Conservation (phyloP, 495 filamentous ascomycete genomes). For the Lophiostoma macrostomum region DNA sequence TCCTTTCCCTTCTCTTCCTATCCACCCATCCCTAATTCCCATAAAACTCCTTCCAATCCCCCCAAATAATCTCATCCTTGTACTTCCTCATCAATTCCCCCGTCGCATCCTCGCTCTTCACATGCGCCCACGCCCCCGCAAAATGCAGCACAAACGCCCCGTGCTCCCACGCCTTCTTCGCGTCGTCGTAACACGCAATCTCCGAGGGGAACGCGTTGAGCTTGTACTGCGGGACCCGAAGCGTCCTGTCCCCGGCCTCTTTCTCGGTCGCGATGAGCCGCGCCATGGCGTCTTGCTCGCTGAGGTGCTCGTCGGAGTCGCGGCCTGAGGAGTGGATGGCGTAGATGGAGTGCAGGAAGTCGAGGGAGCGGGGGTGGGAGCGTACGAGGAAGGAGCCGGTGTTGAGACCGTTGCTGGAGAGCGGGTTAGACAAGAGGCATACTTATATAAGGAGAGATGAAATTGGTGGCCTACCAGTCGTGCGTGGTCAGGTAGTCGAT, state of each 20-base stretch:
- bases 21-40: no score
- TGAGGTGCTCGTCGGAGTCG: slow-evolving; percentile 8
- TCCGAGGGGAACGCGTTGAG: slow-evolving; percentile 39
- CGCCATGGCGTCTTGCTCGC: slow-evolving; percentile 39
- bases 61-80: slow-evolving; percentile 23
- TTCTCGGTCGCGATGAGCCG: slow-evolving; percentile 17
- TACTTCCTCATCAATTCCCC: slow-evolving; percentile 34
- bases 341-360: slow-evolving; percentile 27
- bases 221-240: slow-evolving; percentile 33
- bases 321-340: slow-evolving; percentile 19
- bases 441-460: not conserved
- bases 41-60: slow-evolving; percentile 16
- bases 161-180: slow-evolving; percentile 26
- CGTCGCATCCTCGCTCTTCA: slow-evolving; percentile 35
- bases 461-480: slow-evolving; percentile 22
- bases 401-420: slow-evolving; percentile 37
- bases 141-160: slow-evolving; percentile 39
- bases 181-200: slow-evolving; percentile 36
- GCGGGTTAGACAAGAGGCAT: not conserved
- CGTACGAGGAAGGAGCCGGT: slow-evolving; percentile 38
- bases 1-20: no score
- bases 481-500: slow-evolving; percentile 29
- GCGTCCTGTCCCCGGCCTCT: slow-evolving; percentile 1
- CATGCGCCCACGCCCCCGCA: slow-evolving; percentile 41
- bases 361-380: slow-evolving; percentile 21